Base-by-base conservation (phyloP, 1,284 basidiomycete species). In the Phaffia rhodozyma region DNA sequence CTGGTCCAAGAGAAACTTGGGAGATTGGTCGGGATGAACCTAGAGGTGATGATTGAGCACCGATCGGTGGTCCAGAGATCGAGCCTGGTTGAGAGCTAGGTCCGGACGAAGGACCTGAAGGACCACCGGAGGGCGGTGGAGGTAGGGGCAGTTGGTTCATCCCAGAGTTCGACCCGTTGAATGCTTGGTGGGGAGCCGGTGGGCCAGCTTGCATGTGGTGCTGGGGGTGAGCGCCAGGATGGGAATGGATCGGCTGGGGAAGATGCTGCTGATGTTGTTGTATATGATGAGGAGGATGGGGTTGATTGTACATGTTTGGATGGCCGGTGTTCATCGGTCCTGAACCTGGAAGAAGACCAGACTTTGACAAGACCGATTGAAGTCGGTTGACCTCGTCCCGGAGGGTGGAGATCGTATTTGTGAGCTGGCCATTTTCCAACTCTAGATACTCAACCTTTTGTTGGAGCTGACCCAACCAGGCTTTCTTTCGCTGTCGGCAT, bases 401-500 rank as follows among this genome's bases (percentile, higher is more conserved):
- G 50, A 82, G 71, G 21, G 75, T 75, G 34, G 74, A 73, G 51
- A 82, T 76, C 7, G 80, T 82, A 54, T 75, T 73, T 58, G 80
- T 78, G 30, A 98, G 83, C n/a, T 90, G 84, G 74, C 97, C 92
- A 75, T 98, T 98, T 77, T 97, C 94, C 69, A 86, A 85, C 34
- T 83, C 80, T 34, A 97, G 81, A 69, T 82, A 89, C 74, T 97
- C 93, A 73, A 93, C 90, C 72, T 94, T 94, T 61, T 86, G 85
- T 76, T 98, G 94, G 23, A 98, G 79, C 69, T 91, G 87, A 29
- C 85, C 82, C 30, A 97, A 82, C 94, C 96, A 98, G 6, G 91
- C 91, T 77, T 98, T 98, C 77, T 98, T 98, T 63, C 94, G 86
- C 75, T 98, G 94, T 50, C 94, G 89, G 76, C 96, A 98, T 78